Evolutionary conservation across 495 filamentous ascomycete genomes (phyloP).

Genomic region (Amorphotheca resinae): DNA sequence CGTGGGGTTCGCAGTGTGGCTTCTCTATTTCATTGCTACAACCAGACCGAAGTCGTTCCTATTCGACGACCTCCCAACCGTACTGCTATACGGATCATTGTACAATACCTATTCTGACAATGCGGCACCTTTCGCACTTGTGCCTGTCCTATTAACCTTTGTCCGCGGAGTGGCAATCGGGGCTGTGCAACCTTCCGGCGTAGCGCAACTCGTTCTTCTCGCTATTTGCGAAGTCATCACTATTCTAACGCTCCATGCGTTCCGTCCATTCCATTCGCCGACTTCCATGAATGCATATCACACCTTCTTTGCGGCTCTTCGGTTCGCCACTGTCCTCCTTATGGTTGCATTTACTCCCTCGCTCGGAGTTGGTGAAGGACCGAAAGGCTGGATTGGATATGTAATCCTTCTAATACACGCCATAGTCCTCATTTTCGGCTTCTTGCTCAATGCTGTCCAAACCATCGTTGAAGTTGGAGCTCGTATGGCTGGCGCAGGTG

Average conservation of each 20-base stretch:
- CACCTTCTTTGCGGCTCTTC: slow-evolving; percentile 64
- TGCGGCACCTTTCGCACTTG: slow-evolving; percentile 66
- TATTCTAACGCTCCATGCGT: slow-evolving; percentile 76
- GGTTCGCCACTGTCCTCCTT: slow-evolving; percentile 67
- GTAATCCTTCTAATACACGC: slow-evolving; percentile 79
- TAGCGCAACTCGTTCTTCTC: slow-evolving; percentile 80
- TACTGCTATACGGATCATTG: slow-evolving; percentile 84
- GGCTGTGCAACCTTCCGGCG: slow-evolving; percentile 82
- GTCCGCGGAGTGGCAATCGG: slow-evolving; percentile 83
- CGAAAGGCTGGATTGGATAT: slow-evolving; percentile 93
- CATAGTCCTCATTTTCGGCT: slow-evolving; percentile 79
- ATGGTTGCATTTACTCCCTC: slow-evolving; percentile 81
- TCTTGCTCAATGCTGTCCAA: slow-evolving; percentile 84
- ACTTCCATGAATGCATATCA: slow-evolving; percentile 99
- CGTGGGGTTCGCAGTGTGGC: slow-evolving; percentile 61
- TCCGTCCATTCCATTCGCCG: slow-evolving; percentile 76
- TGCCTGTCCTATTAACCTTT: slow-evolving; percentile 73
- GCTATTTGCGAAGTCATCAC: slow-evolving; percentile 90
- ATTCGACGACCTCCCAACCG: slow-evolving; percentile 84
- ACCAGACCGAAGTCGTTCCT: slow-evolving; percentile 74
- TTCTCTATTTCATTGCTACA: slow-evolving; percentile 62
- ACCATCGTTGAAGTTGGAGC: slow-evolving; percentile 80
- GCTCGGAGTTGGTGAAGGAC: slow-evolving; percentile 57
- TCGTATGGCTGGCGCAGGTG: slow-evolving; percentile 67
- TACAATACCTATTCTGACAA: slow-evolving; percentile 97